A percentile compares a stretch with the other conserved stretches of the same genome.
phyloP scores from a whole-genome alignment of 768 basidiomycete species.

The Lanmaoa pseudosensibilis region DNA sequence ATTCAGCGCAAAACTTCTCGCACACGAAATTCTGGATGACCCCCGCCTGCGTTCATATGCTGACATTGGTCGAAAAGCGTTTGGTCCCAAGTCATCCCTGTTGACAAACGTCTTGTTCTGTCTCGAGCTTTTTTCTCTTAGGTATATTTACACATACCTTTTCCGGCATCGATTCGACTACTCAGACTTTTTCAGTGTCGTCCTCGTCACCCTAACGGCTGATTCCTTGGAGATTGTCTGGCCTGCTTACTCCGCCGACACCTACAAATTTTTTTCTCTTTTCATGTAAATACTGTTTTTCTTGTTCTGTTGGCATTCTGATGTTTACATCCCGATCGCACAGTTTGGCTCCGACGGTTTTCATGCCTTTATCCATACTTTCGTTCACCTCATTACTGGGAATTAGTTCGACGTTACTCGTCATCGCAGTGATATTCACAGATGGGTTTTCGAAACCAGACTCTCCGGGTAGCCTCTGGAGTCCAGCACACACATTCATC shows the following conservation, averaged over 20 bases:
- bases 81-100: slow-evolving; percentile 68
- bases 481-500: slow-evolving; percentile 67
- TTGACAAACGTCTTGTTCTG: slow-evolving; percentile 77
- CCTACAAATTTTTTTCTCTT: slow-evolving; percentile 76
- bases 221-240: slow-evolving; percentile 79
- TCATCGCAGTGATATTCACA: slow-evolving; percentile 74
- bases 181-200: slow-evolving; percentile 51
- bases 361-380: slow-evolving; percentile 81
- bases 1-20: slow-evolving; percentile 81
- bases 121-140: slow-evolving; percentile 81
- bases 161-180: not conserved
- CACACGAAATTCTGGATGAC: slow-evolving; percentile 70
- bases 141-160: slow-evolving; percentile 41
- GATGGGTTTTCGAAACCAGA: slow-evolving; percentile 77
- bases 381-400: slow-evolving; percentile 89
- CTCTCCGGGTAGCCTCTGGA: slow-evolving; percentile 79
- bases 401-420: slow-evolving; percentile 71
- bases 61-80: slow-evolving; percentile 87
- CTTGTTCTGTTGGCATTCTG: not conserved
- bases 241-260: slow-evolving; percentile 62
- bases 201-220: slow-evolving; percentile 86
- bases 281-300: slow-evolving; percentile 53
- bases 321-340: slow-evolving; percentile 3
- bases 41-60: slow-evolving; percentile 76
- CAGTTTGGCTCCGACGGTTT: slow-evolving; percentile 81